Evolutionary conservation across 139 green algal species (phyloP).

Genomic region (Auxenochlorella protothecoides): DNA sequence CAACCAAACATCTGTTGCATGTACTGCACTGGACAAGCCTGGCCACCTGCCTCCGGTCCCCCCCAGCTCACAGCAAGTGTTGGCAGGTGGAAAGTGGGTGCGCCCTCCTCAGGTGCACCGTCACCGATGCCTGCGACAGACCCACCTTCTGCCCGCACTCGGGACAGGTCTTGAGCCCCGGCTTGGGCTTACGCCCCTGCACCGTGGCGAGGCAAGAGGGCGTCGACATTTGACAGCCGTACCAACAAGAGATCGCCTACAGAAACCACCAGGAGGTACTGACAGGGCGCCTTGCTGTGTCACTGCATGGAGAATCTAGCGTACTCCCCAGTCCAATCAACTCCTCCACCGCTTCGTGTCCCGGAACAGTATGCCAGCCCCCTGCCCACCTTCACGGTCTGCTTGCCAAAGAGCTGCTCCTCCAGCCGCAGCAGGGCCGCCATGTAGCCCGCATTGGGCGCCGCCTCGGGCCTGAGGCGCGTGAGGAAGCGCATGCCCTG

Average conservation of each 20-base stretch:
- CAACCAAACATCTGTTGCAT: no score
- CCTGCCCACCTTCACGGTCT: conserved; percentile 38
- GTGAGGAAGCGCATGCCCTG: conserved; percentile 40
- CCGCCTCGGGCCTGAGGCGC: conserved; percentile 35
- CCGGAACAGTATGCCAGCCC: neutral
- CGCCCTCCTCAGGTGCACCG: conserved; percentile 52
- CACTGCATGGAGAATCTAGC: neutral
- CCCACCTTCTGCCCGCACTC: conserved; percentile 54
- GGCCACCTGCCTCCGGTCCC: no score
- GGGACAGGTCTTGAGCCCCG: conserved; percentile 47
- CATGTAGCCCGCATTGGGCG: conserved; percentile 77
- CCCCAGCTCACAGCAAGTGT: no score
- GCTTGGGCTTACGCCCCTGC: conserved; percentile 52
- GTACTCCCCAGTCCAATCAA: neutral
- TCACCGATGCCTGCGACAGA: conserved; percentile 48
- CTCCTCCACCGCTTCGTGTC: neutral
- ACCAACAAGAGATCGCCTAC: neutral
- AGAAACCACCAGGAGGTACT: neutral
- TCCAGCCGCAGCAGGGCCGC: conserved; percentile 51
- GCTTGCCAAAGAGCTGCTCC: conserved; percentile 39
- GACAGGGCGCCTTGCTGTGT: no score
- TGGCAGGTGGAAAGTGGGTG: conserved; percentile 29
- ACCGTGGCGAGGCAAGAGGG: neutral
- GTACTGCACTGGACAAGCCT: no score
- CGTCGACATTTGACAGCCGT: neutral